Conservation (phyloP, 2,329 filamentous ascomycete genomes). For the Fonsecaea erecta region DNA sequence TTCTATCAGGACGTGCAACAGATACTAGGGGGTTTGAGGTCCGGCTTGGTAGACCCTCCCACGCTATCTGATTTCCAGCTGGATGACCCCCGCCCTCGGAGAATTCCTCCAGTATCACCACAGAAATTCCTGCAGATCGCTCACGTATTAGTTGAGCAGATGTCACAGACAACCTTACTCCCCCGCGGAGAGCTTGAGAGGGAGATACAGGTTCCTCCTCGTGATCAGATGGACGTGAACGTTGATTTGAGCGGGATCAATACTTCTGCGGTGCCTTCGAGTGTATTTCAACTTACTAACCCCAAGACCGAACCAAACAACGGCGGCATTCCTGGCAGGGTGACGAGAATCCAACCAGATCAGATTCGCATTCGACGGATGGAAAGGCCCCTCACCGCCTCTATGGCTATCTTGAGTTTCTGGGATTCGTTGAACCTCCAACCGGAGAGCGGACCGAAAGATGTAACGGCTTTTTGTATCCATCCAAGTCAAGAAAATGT, state of each 20-base stretch:
- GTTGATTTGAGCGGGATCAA: slow-evolving; percentile 44
- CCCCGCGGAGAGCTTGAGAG: slow-evolving; percentile 6
- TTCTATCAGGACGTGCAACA: slow-evolving; percentile 23
- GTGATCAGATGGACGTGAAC: slow-evolving; percentile 48
- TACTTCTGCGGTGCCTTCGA: slow-evolving; percentile 22
- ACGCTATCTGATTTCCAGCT: slow-evolving; percentile 8
- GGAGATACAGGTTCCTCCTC: slow-evolving; percentile 34
- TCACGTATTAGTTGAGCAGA: slow-evolving; percentile 37
- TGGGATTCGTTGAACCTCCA: slow-evolving; percentile 66
- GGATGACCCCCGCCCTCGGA: not conserved
- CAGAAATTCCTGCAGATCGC: slow-evolving; percentile 23
- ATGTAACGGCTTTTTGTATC: slow-evolving; percentile 63
- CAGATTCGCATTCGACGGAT: slow-evolving; percentile 61
- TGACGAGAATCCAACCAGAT: slow-evolving; percentile 53
- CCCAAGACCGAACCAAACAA: slow-evolving; percentile 34
- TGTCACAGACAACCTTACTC: slow-evolving; percentile 50
- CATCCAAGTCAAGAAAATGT: slow-evolving; percentile 56
- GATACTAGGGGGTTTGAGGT: slow-evolving; percentile 21
- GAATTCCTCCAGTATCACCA: not conserved
- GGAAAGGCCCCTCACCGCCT: slow-evolving; percentile 58
- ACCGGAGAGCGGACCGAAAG: slow-evolving; percentile 60
- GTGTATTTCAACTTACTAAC: slow-evolving; percentile 29
- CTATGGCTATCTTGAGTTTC: slow-evolving; percentile 62
- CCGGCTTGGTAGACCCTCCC: slow-evolving; percentile 16
- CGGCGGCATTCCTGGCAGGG: slow-evolving; percentile 41